Evolutionary conservation across 2,329 filamentous ascomycete genomes (phyloP).

Genomic region (Monosporascus sp.): DNA sequence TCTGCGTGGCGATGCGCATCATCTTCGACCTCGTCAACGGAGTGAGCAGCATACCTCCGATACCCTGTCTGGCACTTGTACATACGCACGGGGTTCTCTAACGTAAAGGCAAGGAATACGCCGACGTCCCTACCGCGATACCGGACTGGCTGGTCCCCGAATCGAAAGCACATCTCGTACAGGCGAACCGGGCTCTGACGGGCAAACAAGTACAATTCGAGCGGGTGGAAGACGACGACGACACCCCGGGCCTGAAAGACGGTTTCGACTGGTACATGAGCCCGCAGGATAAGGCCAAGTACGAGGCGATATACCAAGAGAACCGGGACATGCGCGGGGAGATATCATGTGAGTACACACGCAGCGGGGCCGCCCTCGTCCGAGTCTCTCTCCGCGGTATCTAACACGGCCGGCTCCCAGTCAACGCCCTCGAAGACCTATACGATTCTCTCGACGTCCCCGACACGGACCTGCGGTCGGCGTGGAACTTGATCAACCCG

Average conservation of each 20-base stretch:
- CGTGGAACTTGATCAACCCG: constrained; percentile 97
- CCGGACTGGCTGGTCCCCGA: constrained; percentile 98
- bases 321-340: constrained; percentile 85
- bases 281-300: constrained; percentile 83
- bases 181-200: constrained; percentile 73
- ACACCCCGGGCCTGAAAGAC: constrained; percentile 80
- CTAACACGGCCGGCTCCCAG: constrained; percentile 35
- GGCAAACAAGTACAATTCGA: constrained; percentile 80
- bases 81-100: constrained; percentile 1
- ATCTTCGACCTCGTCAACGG: constrained; percentile 98
- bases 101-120: constrained; percentile 61
- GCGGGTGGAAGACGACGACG: constrained; percentile 74
- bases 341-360: constrained; percentile 57
- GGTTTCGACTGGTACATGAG: constrained; percentile 99
- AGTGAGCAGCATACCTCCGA: constrained; percentile 38
- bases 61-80: constrained; percentile 22
- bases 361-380: background rate
- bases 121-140: constrained; percentile 76
- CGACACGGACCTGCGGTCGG: constrained; percentile 77
- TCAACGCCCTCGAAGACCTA: constrained; percentile 72
- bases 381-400: background rate
- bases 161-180: constrained; percentile 85
- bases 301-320: constrained; percentile 94
- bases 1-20: constrained; percentile 96
- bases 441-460: constrained; percentile 75